Conservation (phyloP, 768 basidiomycete genomes). For the Leucocoprinus leucothites region DNA sequence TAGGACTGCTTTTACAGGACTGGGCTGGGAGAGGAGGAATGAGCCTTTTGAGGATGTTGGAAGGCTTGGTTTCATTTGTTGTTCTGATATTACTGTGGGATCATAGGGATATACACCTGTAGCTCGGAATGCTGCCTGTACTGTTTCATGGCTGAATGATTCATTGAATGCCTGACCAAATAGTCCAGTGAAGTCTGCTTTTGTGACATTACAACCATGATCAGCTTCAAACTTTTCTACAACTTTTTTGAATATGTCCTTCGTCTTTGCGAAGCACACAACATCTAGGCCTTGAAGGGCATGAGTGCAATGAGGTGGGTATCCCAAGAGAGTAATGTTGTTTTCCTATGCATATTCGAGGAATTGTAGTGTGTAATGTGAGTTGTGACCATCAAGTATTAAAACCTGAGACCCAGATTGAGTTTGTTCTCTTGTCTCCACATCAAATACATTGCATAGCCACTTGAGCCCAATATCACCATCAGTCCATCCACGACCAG, state of each 20-base stretch:
- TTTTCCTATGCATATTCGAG: constrained; percentile 28
- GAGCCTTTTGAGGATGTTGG: constrained; percentile 21
- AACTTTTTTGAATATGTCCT: constrained; percentile 23
- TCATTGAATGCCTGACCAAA: constrained; percentile 28
- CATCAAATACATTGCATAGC: constrained; percentile 29
- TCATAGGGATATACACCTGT: constrained; percentile 39
- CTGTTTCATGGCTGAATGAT: constrained; percentile 27
- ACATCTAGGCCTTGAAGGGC: constrained; percentile 42
- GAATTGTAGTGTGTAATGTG: constrained; percentile 31
- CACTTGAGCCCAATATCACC: constrained; percentile 20
- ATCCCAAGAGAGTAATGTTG: constrained; percentile 36
- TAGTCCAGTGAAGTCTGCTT: constrained; percentile 34
- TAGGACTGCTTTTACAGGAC: background rate
- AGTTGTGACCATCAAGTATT: constrained; percentile 38
- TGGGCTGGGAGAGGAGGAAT: constrained; percentile 14
- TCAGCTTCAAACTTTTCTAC: constrained; percentile 22
- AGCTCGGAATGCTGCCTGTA: constrained; percentile 32
- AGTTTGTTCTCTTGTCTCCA: constrained; percentile 29
- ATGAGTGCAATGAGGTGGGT: constrained; percentile 39
- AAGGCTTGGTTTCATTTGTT: constrained; percentile 33
- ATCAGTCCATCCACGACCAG: constrained; percentile 31
- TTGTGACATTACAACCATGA: constrained; percentile 22
- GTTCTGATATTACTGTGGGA: constrained; percentile 25
- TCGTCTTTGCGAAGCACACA: constrained; percentile 39
- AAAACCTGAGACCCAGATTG: constrained; percentile 20